Conservation (phyloP, 2,329 filamentous ascomycete species). For the Mycosphaerella sp. region DNA sequence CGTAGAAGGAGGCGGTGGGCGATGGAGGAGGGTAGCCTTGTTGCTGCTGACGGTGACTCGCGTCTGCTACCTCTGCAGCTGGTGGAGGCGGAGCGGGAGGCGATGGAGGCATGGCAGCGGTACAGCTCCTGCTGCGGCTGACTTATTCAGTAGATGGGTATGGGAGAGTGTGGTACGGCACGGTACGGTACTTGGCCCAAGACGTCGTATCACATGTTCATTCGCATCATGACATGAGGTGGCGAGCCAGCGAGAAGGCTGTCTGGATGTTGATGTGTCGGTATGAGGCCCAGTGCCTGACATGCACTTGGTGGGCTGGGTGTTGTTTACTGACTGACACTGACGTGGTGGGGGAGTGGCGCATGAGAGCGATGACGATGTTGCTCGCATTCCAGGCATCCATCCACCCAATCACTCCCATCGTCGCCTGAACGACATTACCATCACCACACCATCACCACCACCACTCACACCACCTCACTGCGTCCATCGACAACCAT, state of each 20-base stretch:
- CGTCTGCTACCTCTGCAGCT: conserved; percentile 6
- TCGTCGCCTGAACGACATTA: background rate
- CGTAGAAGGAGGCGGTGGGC: conserved; percentile 84
- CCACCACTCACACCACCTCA: too few species aligned
- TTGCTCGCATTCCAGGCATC: background rate
- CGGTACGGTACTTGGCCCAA: background rate
- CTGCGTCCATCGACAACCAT: too few species aligned
- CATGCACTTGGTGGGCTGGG: too few species aligned
- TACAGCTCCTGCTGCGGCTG: background rate
- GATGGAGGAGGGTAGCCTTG: conserved; percentile 47
- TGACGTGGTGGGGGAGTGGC: background rate
- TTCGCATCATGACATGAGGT: too few species aligned
- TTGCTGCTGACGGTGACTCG: too few species aligned
- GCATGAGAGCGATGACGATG: background rate
- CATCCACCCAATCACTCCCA: background rate
- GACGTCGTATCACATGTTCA: background rate
- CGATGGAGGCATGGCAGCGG: background rate
- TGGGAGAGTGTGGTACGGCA: background rate
- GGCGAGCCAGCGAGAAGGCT: background rate
- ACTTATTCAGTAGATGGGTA: too few species aligned
- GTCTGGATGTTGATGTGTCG: background rate
- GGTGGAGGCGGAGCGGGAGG: conserved; percentile 14
- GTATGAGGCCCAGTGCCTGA: background rate
- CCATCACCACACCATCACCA: background rate
- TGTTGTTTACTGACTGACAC: background rate